Evolutionary conservation across 2,329 filamentous ascomycete genomes (phyloP).

Genomic region (Alternaria infectoria): DNA sequence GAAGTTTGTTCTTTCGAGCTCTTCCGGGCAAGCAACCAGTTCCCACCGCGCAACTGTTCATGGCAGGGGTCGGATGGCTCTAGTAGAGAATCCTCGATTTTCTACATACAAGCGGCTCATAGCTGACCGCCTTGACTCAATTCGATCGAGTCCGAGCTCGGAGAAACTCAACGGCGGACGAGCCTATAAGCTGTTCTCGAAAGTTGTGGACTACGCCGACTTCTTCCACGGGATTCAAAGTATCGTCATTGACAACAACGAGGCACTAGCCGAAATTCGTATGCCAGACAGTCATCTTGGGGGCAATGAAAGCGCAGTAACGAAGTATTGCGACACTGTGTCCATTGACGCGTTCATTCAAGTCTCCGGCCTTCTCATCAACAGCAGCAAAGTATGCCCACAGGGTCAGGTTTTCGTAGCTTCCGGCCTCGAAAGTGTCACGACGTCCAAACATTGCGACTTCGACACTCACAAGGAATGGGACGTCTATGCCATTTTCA

Average conservation of each 20-base stretch:
- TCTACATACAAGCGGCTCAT: constrained; percentile 17
- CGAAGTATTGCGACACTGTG: constrained; percentile 17
- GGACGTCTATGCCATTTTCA: constrained; percentile 16
- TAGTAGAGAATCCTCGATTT: constrained; percentile 1
- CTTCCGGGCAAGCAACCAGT: background rate
- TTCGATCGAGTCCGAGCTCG: background rate
- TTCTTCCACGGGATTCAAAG: constrained; percentile 19
- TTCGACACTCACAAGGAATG: constrained; percentile 7
- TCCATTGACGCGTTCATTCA: constrained; percentile 24
- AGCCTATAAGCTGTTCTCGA: constrained; percentile 22
- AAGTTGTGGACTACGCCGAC: constrained; percentile 19
- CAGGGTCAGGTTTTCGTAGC: constrained; percentile 21
- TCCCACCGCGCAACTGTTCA: constrained; percentile 5
- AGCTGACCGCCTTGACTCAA: constrained; percentile 3
- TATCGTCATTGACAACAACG: constrained; percentile 16
- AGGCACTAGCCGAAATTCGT: constrained; percentile 16
- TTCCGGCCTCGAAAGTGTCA: constrained; percentile 19
- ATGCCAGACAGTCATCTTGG: constrained; percentile 10
- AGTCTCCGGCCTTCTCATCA: constrained; percentile 25
- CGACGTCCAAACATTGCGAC: constrained; percentile 8
- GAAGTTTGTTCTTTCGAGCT: constrained; percentile 8
- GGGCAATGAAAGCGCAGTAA: constrained; percentile 16
- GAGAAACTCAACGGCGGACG: constrained; percentile 19
- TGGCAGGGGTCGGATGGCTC: constrained; percentile 7
- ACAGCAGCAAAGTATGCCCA: constrained; percentile 18